Conservation (phyloP, 176 grass and related monocot genomes). For the Pontederia crassipes region DNA sequence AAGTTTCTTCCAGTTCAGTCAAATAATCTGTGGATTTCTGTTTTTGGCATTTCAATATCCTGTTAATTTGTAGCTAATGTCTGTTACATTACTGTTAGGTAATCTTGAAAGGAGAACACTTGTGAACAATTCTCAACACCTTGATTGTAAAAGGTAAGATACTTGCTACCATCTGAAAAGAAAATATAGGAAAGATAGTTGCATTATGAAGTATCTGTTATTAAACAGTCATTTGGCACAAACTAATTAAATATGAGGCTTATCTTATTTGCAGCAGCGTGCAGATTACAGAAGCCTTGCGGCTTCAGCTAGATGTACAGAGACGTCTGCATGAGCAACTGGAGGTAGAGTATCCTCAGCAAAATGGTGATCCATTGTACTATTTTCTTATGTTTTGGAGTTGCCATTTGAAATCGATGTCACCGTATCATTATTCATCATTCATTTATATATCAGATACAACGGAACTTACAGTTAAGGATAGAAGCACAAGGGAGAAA, state of each 20-base stretch:
- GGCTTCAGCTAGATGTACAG: constrained; percentile 78
- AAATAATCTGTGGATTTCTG: too few relatives aligned
- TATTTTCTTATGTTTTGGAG: neutral
- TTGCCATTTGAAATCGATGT: neutral
- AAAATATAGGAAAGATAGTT: too few relatives aligned
- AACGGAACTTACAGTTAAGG: constrained; percentile 60
- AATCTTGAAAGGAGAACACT: too few relatives aligned
- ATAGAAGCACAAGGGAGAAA: constrained; percentile 75
- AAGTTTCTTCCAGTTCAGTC: too few relatives aligned
- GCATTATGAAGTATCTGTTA: too few relatives aligned
- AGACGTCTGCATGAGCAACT: constrained; percentile 86
- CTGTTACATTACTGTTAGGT: too few relatives aligned
- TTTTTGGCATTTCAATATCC: too few relatives aligned
- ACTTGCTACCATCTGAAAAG: too few relatives aligned
- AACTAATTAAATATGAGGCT: too few relatives aligned
- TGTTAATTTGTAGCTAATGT: too few relatives aligned
- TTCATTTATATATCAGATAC: constrained; percentile 29
- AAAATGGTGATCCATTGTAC: too few relatives aligned
- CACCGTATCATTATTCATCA: neutral
- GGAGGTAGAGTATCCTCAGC: constrained; percentile 41
- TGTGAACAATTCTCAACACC: constrained; percentile 11
- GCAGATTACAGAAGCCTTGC: constrained; percentile 72
- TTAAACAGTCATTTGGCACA: too few relatives aligned
- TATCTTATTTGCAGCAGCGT: constrained; percentile 44
- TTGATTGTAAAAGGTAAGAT: constrained; percentile 40